Percentiles rank a stretch among this genome's conserved stretches.
These are phyloP conservation scores for Talinum fruticosum DNA, from an alignment of 148 eudicot genomes.

Conservation along the genomic window DNA sequence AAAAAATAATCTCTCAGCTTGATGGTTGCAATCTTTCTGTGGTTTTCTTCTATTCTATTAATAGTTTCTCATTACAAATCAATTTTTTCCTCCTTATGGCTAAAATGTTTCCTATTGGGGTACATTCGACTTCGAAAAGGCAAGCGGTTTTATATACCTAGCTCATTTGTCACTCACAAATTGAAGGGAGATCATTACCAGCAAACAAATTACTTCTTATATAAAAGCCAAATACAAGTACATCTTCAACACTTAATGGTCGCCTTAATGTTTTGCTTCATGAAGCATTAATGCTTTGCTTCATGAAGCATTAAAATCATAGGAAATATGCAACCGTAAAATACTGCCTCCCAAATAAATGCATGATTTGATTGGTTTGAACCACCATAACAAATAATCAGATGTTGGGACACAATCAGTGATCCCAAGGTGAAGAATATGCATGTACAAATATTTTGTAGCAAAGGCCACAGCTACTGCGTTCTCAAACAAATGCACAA, in stretches of 20 bases:
- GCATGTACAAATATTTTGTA: background rate
- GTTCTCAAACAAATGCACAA: background rate
- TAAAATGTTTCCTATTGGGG: background rate
- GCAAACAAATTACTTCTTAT: background rate
- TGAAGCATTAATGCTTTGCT: background rate
- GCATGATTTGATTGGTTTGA: background rate
- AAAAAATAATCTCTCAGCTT: background rate
- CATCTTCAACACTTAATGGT: background rate
- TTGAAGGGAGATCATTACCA: background rate
- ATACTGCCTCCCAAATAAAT: too few relatives aligned
- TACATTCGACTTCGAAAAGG: background rate
- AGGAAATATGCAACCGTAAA: too few relatives aligned
- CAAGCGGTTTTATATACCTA: background rate
- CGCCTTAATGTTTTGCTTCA: background rate
- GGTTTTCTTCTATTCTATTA: background rate
- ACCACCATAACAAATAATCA: background rate
- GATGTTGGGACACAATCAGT: background rate
- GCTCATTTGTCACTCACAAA: background rate
- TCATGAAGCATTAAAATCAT: background rate
- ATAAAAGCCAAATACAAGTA: background rate
- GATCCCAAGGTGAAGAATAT: background rate
- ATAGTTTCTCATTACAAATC: background rate
- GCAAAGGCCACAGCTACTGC: background rate
- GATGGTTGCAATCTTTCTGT: background rate
- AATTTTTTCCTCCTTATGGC: background rate